phyloP scores from a whole-genome alignment of 1,284 basidiomycete species.

The Moesziomyces globuligerus region DNA sequence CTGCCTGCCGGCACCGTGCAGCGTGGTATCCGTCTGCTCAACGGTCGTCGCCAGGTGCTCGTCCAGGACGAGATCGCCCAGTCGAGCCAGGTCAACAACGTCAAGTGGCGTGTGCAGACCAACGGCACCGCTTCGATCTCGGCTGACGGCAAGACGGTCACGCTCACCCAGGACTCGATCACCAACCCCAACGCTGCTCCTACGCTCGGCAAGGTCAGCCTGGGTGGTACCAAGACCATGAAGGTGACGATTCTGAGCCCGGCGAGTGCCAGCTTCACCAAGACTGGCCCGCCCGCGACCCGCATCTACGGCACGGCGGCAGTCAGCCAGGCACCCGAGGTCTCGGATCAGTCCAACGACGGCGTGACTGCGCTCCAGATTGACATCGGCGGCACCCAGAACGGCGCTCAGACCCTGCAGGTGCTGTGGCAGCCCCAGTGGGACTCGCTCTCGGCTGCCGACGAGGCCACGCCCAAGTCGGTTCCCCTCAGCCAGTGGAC shows the following conservation, averaged over 20 bases:
- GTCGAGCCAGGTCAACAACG: conserved; percentile 49
- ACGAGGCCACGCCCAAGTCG: conserved; percentile 53
- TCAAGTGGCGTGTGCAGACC: conserved; percentile 96
- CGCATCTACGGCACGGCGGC: conserved; percentile 73
- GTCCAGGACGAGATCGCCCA: conserved; percentile 69
- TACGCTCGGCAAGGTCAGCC: conserved; percentile 67
- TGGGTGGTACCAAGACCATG: conserved; percentile 67
- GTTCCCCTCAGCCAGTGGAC: conserved; percentile 60
- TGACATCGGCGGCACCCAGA: conserved; percentile 69
- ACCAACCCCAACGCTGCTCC: conserved; percentile 72
- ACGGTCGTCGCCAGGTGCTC: conserved; percentile 88
- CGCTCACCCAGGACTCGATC: conserved; percentile 74
- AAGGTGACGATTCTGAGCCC: conserved; percentile 73
- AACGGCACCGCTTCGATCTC: conserved; percentile 74
- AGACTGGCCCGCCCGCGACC: conserved; percentile 32
- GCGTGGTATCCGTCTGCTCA: conserved; percentile 88
- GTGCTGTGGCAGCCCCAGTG: conserved; percentile 67
- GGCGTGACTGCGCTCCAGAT: conserved; percentile 84
- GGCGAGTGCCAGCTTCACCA: conserved; percentile 70
- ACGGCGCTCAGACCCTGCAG: conserved; percentile 70
- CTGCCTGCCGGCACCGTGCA: conserved; percentile 74
- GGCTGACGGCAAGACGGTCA: conserved; percentile 71
- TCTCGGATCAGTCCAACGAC: conserved; percentile 78
- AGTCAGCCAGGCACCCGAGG: conserved; percentile 71
- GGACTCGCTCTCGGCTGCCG: conserved; percentile 43